phyloP scores from a whole-genome alignment of 2,329 filamentous ascomycete genomes.

The Fusarium musae region DNA sequence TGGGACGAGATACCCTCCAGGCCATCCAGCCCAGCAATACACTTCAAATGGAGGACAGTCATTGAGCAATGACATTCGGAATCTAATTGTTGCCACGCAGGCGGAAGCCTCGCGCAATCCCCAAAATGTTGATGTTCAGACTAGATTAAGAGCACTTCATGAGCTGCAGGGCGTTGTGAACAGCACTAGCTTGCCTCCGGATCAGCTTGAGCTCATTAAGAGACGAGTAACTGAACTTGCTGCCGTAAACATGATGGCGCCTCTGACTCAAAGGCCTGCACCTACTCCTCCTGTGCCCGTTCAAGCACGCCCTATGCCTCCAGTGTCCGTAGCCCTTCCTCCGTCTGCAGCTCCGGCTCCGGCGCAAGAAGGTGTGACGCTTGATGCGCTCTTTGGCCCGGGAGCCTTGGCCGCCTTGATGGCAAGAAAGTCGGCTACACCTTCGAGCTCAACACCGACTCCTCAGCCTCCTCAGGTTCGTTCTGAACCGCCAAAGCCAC shows the following conservation, averaged over 20 bases:
- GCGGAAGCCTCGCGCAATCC: slow-evolving; percentile 80
- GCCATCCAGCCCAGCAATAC: slow-evolving; percentile 45
- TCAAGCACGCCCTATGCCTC: slow-evolving; percentile 48
- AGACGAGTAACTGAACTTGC: slow-evolving; percentile 83
- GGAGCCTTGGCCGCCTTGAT: slow-evolving; percentile 70
- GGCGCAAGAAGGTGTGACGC: slow-evolving; percentile 55
- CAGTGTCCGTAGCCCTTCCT: slow-evolving; percentile 49
- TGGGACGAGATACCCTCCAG: slow-evolving; percentile 50
- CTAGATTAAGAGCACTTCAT: slow-evolving; percentile 83
- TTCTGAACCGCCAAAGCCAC: slow-evolving; percentile 17
- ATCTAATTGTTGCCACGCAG: slow-evolving; percentile 78
- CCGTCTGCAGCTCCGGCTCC: slow-evolving; percentile 48
- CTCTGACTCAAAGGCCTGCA: slow-evolving; percentile 56
- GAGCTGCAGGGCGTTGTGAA: slow-evolving; percentile 82
- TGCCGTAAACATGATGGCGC: slow-evolving; percentile 68
- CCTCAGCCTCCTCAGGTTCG: slow-evolving; percentile 45
- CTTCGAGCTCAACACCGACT: slow-evolving; percentile 60
- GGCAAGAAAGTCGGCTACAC: slow-evolving; percentile 62
- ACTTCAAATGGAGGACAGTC: slow-evolving; percentile 52
- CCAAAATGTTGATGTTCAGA: slow-evolving; percentile 79
- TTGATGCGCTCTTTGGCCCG: slow-evolving; percentile 69
- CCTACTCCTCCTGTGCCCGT: slow-evolving; percentile 49
- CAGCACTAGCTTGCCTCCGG: slow-evolving; percentile 79
- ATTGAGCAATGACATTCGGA: slow-evolving; percentile 85
- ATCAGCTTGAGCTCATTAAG: slow-evolving; percentile 86